Evolutionary conservation across 2,329 filamentous ascomycete genomes (phyloP), one percentile per base, ranked within the genome.

Genomic region (Phialophora verrucosa): DNA sequence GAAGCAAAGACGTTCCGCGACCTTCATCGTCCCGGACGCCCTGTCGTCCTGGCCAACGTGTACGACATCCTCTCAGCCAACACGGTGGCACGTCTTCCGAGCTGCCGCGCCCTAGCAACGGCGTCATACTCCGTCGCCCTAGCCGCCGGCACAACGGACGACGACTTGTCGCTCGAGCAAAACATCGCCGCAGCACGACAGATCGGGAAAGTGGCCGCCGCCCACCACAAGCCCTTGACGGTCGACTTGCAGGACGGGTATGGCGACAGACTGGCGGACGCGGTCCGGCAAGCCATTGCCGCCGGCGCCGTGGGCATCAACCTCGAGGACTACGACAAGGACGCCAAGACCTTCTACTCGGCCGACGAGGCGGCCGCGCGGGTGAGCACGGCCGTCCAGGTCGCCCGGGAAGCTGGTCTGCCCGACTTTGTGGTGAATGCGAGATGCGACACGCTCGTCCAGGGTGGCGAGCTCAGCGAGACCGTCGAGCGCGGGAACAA

Each of bases 161-260:
- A 82, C 31, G 78, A 82, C 7, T 79, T 89, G 27, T 82, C 80
- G 0, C 76, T 84, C 14, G 76, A 83, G 3, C 78, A 81, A 42
- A 88, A 88, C 69, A 76, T 89, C 38, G 74, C 77, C 1, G 81
- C 81, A 11, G 77, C 85, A 42, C 69, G 74, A 3, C 75, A 75
- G 11, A 80, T 89, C 63, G 81, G 81, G 0, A 74, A 77, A 1
- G 74, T 83, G 3, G 80, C 80, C 12, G 73, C 73, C 11, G 71
- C 76, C 12, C 75, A 78, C 44, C 75, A 78, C 5, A 76, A 84
- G 1, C 84, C 85, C 0, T 74, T 89, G 0, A 85, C 83, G 0
- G 84, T 83, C 4, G 87, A 89, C 71, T 73, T 88, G 2, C 86
- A 88, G 74, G 87, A 89, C 70, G 87, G 86, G 0, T 89, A 88